phyloP scores from a whole-genome alignment of 2,329 filamentous ascomycete genomes.

The Tolypocladium endophyticum region DNA sequence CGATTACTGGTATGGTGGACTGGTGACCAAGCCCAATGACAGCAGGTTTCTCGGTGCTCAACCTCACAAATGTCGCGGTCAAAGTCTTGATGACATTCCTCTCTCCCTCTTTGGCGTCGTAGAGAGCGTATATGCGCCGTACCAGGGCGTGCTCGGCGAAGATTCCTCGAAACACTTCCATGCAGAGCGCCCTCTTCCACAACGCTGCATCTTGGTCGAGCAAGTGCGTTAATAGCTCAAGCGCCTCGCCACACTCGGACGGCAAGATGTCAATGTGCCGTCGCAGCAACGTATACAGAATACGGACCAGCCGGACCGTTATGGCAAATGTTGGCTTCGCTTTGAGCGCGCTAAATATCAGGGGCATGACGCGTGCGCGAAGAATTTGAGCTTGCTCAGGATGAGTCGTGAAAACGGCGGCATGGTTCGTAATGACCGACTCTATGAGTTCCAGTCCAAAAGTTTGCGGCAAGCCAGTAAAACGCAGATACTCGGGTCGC shows the following conservation, averaged over 20 bases:
- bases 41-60: slow-evolving; percentile 82
- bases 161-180: slow-evolving; percentile 82
- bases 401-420: slow-evolving; percentile 67
- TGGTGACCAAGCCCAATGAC: slow-evolving; percentile 84
- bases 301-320: slow-evolving; percentile 70
- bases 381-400: slow-evolving; percentile 73
- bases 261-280: slow-evolving; percentile 66
- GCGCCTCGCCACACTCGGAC: slow-evolving; percentile 70
- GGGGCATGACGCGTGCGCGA: slow-evolving; percentile 67
- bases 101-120: slow-evolving; percentile 62
- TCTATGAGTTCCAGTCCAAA: slow-evolving; percentile 90
- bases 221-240: slow-evolving; percentile 73
- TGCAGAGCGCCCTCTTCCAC: slow-evolving; percentile 84
- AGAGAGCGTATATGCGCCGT: slow-evolving; percentile 68
- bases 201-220: slow-evolving; percentile 73
- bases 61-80: slow-evolving; percentile 78
- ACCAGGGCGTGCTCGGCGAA: slow-evolving; percentile 74
- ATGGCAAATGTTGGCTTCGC: slow-evolving; percentile 72
- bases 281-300: slow-evolving; percentile 71
- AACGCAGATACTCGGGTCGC: slow-evolving; percentile 69
- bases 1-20: slow-evolving; percentile 66
- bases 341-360: slow-evolving; percentile 67
- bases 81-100: slow-evolving; percentile 72
- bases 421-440: slow-evolving; percentile 77
- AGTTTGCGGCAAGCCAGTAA: slow-evolving; percentile 66